Percentiles rank a stretch among this genome's conserved stretches.
These are phyloP conservation scores for Fusarium algeriense DNA, from an alignment of 2,329 filamentous ascomycete species.

Conservation along the genomic window DNA sequence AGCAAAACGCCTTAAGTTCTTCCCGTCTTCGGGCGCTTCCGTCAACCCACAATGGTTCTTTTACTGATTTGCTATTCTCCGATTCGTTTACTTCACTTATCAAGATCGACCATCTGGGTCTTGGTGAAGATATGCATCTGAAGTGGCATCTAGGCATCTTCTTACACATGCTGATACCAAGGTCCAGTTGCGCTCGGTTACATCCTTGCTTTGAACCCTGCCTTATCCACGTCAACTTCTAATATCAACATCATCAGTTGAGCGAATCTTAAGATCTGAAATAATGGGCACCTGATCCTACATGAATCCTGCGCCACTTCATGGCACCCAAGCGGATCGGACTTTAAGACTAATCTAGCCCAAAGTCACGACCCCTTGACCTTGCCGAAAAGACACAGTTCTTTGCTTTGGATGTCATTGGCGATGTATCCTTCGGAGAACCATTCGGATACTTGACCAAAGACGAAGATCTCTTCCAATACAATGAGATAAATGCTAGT, in stretches of 20 bases:
- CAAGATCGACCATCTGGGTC: neutral
- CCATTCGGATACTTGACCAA: conserved; percentile 64
- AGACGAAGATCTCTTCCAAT: conserved; percentile 61
- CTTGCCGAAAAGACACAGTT: conserved; percentile 63
- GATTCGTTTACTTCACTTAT: neutral
- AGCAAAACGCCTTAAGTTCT: neutral
- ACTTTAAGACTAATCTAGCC: neutral
- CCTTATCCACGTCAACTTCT: neutral
- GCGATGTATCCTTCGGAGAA: conserved; percentile 64
- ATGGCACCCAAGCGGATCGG: neutral
- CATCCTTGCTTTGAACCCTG: neutral
- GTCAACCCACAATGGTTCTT: neutral
- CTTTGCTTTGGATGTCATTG: conserved; percentile 67
- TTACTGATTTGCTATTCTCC: neutral
- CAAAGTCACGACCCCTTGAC: conserved; percentile 56
- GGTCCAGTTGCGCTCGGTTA: neutral
- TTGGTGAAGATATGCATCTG: neutral
- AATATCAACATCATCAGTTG: neutral
- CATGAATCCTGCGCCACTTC: neutral
- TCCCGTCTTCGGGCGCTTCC: neutral
- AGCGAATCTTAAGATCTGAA: neutral
- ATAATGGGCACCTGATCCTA: neutral
- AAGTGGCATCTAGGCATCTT: neutral
- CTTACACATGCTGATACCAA: neutral
- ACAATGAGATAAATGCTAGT: conserved; percentile 60